These are phyloP conservation scores for Stylonectria norvegica DNA, from an alignment of 2,329 filamentous ascomycete species.

Conservation along the genomic window DNA sequence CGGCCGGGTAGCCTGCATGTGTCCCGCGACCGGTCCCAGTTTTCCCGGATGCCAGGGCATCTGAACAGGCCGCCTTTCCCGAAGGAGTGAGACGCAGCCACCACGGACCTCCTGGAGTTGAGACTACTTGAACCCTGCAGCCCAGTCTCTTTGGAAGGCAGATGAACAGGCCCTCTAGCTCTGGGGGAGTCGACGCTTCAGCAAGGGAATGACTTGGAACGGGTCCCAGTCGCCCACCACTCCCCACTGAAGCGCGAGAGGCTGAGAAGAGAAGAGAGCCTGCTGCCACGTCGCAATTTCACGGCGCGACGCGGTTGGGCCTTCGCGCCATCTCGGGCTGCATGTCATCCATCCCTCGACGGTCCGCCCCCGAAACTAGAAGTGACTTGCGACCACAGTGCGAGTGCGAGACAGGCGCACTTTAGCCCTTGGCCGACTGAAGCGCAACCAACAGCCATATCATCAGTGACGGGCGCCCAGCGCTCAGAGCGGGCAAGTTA, in stretches of 20 bases:
- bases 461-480: no score
- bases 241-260: no score
- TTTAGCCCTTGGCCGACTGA: no score
- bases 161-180: background rate
- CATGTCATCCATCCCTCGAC: slow-evolving; percentile 32
- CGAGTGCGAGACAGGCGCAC: slow-evolving; percentile 8
- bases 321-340: slow-evolving; percentile 29
- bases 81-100: slow-evolving; percentile 18
- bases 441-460: no score
- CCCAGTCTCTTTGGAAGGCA: slow-evolving; percentile 2
- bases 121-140: slow-evolving; percentile 8
- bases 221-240: no score
- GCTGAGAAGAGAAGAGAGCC: slow-evolving; percentile 10
- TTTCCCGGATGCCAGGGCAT: slow-evolving; percentile 24
- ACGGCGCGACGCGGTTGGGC: slow-evolving; percentile 26
- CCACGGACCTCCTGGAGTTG: slow-evolving; percentile 16
- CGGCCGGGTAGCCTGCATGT: slow-evolving; percentile 31
- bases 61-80: slow-evolving; percentile 21
- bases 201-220: no score
- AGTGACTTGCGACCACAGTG: slow-evolving; percentile 23
- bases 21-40: slow-evolving; percentile 29
- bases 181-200: background rate
- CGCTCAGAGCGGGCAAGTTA: no score
- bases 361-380: slow-evolving; percentile 11
- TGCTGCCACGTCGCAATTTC: slow-evolving; percentile 31